A percentile compares a stretch with the other conserved stretches of the same genome.
Conservation (phyloP, 257 asterid species). For the Buddleja alternifolia region DNA sequence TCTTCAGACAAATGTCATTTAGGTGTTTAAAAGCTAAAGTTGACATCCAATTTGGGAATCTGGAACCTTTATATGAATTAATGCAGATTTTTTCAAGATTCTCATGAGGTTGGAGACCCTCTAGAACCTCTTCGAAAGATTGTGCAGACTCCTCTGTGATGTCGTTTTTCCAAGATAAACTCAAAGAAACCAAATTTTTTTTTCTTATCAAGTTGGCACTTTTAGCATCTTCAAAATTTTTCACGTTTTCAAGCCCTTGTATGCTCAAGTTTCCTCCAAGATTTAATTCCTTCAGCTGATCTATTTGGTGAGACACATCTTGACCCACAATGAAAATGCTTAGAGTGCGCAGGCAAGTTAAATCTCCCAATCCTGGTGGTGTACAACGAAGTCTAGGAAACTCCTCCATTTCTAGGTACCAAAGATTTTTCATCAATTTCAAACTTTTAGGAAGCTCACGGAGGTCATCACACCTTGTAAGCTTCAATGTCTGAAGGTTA, state of each 20-base stretch:
- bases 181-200: neutral
- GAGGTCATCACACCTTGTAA: neutral
- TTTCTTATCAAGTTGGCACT: neutral
- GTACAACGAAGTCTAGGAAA: neutral
- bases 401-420: neutral
- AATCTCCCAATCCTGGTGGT: neutral
- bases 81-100: too few species aligned
- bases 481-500: conserved; percentile 19
- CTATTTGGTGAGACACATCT: too few species aligned
- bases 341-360: neutral
- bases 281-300: too few species aligned
- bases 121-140: neutral
- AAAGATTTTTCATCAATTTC: too few species aligned
- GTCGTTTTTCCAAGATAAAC: neutral
- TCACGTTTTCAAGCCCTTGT: conserved; percentile 14
- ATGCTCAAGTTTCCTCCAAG: neutral
- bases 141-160: neutral
- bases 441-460: conserved; percentile 2
- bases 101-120: conserved; percentile 4
- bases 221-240: neutral
- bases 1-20: too few species aligned
- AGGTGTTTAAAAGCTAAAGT: too few species aligned
- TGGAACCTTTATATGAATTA: too few species aligned
- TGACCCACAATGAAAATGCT: conserved; percentile 12
- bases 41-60: too few species aligned